Percentiles rank a stretch among this genome's conserved stretches.
Conservation (phyloP, 257 asterid species). For the Avicennia marina region DNA sequence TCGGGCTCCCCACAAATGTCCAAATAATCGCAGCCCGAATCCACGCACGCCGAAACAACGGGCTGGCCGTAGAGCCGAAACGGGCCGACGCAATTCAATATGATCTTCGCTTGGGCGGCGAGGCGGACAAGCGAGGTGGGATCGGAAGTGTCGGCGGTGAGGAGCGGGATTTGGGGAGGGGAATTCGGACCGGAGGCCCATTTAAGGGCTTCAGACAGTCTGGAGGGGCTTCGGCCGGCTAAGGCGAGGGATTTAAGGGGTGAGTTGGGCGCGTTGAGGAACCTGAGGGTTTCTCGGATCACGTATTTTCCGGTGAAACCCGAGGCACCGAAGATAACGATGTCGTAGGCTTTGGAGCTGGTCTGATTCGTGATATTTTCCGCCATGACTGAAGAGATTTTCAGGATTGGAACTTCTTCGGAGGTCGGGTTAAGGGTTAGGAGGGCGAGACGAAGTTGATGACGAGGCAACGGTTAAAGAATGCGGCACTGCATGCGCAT, state of each 20-base stretch:
- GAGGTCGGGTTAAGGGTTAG: no score
- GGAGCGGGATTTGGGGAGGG: slow-evolving; percentile 61
- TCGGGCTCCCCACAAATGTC: slow-evolving; percentile 92
- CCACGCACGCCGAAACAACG: slow-evolving; percentile 79
- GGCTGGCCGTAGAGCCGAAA: slow-evolving; percentile 77
- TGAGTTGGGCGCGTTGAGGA: slow-evolving; percentile 61
- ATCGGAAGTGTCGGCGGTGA: slow-evolving; percentile 71
- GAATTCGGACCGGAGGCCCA: slow-evolving; percentile 60
- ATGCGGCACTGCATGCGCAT: no score
- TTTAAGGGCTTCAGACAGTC: slow-evolving; percentile 53
- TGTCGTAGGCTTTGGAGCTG: no score
- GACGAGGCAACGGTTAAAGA: no score
- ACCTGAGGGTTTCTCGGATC: slow-evolving; percentile 77
- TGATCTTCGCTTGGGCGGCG: slow-evolving; percentile 54
- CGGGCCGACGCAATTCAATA: slow-evolving; percentile 83
- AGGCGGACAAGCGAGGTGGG: slow-evolving; percentile 47
- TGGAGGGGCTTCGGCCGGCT: slow-evolving; percentile 69
- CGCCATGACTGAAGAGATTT: no score
- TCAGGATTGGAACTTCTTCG: no score
- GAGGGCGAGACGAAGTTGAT: no score
- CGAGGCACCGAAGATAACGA: slow-evolving; percentile 75
- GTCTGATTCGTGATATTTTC: no score
- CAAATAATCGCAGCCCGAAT: slow-evolving; percentile 69
- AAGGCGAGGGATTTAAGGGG: slow-evolving; percentile 65
- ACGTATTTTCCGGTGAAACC: slow-evolving; percentile 93